Evolutionary conservation across 805 yeast species (phyloP).

Genomic region (Saccharomycopsis malanga): DNA sequence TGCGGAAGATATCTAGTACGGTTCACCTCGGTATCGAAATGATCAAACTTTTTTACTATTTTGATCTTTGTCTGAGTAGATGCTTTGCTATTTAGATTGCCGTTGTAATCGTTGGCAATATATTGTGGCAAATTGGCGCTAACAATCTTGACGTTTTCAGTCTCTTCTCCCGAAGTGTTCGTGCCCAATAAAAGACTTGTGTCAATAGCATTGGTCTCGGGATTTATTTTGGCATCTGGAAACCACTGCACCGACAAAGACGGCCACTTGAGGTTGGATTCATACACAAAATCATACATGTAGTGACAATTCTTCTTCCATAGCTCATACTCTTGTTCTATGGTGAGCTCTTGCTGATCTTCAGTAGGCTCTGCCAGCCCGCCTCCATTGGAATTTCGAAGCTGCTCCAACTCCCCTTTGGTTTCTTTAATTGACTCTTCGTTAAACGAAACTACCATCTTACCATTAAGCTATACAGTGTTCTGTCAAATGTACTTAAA

Average conservation of each 20-base stretch:
- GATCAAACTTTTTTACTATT: conserved; percentile 53
- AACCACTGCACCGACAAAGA: conserved; percentile 74
- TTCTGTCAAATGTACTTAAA: too few relatives aligned
- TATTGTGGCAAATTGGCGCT: conserved; percentile 47
- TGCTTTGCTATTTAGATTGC: conserved; percentile 19
- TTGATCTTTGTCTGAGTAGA: conserved; percentile 45
- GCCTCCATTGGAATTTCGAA: neutral
- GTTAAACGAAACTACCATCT: conserved; percentile 11
- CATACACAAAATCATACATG: conserved; percentile 79
- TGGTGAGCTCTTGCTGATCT: conserved; percentile 26
- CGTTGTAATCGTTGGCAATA: conserved; percentile 6
- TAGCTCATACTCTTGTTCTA: conserved; percentile 56
- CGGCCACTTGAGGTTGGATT: conserved; percentile 78
- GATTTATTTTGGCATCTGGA: conserved; percentile 34
- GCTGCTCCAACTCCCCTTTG: conserved; percentile 1
- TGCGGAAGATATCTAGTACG: conserved; percentile 69
- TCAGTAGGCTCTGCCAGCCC: conserved; percentile 10
- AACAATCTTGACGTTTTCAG: conserved; percentile 60
- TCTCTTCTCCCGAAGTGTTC: conserved; percentile 64
- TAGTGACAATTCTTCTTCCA: conserved; percentile 78
- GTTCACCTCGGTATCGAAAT: conserved; percentile 54
- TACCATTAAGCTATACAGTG: too few relatives aligned
- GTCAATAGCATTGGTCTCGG: conserved; percentile 31
- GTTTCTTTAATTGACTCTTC: conserved; percentile 7
- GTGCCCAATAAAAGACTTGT: conserved; percentile 61